These are phyloP conservation scores for Juncus inflexus DNA, from an alignment of 176 grass and related monocot genomes.

Conservation along the genomic window DNA sequence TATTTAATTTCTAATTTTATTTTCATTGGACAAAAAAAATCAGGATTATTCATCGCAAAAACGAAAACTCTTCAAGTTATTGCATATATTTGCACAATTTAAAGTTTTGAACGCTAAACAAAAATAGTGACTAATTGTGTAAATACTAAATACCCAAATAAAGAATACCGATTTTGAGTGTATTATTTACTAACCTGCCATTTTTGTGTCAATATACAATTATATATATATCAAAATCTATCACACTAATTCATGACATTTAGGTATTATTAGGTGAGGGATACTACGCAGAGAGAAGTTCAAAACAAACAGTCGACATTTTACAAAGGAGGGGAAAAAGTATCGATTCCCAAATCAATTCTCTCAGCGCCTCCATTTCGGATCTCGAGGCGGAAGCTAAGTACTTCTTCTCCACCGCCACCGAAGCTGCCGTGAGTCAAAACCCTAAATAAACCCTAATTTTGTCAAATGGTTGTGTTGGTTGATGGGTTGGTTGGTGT, in stretches of 20 bases:
- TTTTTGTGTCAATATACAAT: too few species aligned
- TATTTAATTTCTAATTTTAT: background rate
- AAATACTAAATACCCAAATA: too few species aligned
- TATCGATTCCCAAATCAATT: slow-evolving; percentile 63
- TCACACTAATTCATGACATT: slow-evolving; percentile 14
- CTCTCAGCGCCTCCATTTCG: slow-evolving; percentile 56
- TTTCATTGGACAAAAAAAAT: background rate
- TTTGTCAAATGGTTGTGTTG: slow-evolving; percentile 7
- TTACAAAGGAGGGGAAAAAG: slow-evolving; percentile 63
- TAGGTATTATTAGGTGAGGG: slow-evolving; percentile 92
- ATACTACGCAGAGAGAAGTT: slow-evolving; percentile 70
- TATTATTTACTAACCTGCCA: too few species aligned
- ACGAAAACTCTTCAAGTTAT: background rate
- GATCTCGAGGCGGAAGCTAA: slow-evolving; percentile 76
- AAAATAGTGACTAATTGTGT: too few species aligned
- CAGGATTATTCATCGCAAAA: too few species aligned
- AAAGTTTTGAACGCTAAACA: too few species aligned
- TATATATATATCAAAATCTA: background rate
- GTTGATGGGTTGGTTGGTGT: slow-evolving; percentile 28
- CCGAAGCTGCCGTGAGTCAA: slow-evolving; percentile 47
- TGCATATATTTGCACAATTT: too few species aligned
- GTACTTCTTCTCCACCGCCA: slow-evolving; percentile 60
- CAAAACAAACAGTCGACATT: slow-evolving; percentile 74
- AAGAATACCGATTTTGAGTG: too few species aligned
- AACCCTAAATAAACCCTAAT: background rate